Base-by-base conservation (phyloP, 176 grass and related monocot genomes). In the Urochloa ruziziensis region DNA sequence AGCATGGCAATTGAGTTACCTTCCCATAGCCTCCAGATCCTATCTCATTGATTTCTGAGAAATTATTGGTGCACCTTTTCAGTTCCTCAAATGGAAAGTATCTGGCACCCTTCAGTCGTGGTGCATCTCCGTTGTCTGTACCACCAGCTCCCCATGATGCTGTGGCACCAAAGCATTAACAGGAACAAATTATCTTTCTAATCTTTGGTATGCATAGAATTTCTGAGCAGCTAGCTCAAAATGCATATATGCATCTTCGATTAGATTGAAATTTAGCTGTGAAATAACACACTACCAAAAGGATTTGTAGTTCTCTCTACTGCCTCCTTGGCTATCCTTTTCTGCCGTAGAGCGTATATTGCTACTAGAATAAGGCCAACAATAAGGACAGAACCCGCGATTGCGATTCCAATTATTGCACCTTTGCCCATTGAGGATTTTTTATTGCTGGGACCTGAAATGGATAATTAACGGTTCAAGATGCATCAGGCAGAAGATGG, bases 11-110 rank as follows among this genome's bases (percentile, higher is more conserved):
- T 36, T 62, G 35, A 75, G 28, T 76, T 90, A 94, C 92, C 89
- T 94, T 94, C 63, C 92, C 92, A 74, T 94, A 94, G 57, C 89
- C 92, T 61, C 92, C 92, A 9, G 92, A 91, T 67, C 92, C 92
- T 71, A 94, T 91, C 82, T 78, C 77, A 21, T 91, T 69, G 17
- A 14, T 81, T 73, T 82, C 80, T 67, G 92, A 94, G 80, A 94
- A 94, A 84, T 87, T 94, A 52, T 89, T 85, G 46, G 92, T 94
- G 83, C 80, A 82, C 49, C 89, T 94, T 39, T 84, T 91, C 58
- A 94, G 72, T 74, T 94, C 92, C 18, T 91, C 89, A 17, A 91
- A 94, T 23, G 77, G 15, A 74, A 94, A 94, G 67, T 68, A 84
- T 87, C 86, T 82, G 74, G 86, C 89, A 35, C 89, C 92, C 83